Base-by-base conservation (phyloP, 352 stramenopile species). In the Pythium graminicola region DNA sequence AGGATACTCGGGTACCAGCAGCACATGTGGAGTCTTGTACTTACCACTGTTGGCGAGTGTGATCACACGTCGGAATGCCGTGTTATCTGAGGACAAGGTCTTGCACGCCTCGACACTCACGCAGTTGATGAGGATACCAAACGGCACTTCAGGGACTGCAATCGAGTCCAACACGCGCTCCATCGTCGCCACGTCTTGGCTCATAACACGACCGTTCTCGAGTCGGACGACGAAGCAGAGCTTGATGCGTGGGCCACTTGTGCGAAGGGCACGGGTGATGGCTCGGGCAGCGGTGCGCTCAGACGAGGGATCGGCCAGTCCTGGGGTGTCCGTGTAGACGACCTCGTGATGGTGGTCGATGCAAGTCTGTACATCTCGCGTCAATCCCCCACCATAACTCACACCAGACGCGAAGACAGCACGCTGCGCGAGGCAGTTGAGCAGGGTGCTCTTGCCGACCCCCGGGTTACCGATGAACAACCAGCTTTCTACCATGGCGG, bases 81-180 rank as follows among this genome's bases (percentile, higher is more conserved):
- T 11, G 3, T 1, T 5, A 10, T 58, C 31, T 7, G 10, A 24
- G 20, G 31, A 22, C 20, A 58, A 29, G 2, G 10, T 50, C 31
- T 6, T 50, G 20, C 26, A 58, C 40, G 20, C 6, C 2, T 1
- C 17, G 8, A 23, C 10, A 20, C 40, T 44, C 20, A 43, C 40
- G 14, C 32, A 44, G 31, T 58, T 58, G 50, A 58, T 27, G 10
- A 58, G 42, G 39, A 58, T 50, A 2, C 9, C 50, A 27, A 58
- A 58, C 13, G 50, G 50, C 40, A 58, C 40, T 23, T 58, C 24
- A 4, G 1, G 17, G 3, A 58, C 22, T 7, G 16, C 19, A 32
- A 58, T 58, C 20, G 50, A 58, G 50, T 58, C 41, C 16, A 58
- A 41, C 17, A 58, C 50, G 23, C 39, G 50, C 20, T 58, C 50